phyloP scores from a whole-genome alignment of 2,329 filamentous ascomycete genomes.

The Penicillium janthinellum region DNA sequence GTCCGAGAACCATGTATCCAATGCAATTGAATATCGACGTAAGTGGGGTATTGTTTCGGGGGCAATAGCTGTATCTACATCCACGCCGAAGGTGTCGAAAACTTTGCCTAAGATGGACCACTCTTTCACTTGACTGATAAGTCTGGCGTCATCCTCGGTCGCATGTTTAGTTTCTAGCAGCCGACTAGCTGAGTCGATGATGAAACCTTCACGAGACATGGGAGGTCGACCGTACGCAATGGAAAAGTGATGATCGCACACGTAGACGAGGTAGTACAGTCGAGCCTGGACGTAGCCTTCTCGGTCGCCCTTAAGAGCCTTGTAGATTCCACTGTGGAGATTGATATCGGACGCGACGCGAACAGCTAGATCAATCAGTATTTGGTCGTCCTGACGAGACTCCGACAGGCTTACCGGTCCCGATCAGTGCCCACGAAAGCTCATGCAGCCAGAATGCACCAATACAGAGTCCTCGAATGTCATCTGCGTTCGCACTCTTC shows the following conservation, averaged over 20 bases:
- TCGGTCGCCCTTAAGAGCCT: conserved; percentile 24
- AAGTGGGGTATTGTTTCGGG: conserved; percentile 20
- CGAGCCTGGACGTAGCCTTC: conserved; percentile 28
- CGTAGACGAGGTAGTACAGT: conserved; percentile 40
- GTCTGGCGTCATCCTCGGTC: conserved; percentile 36
- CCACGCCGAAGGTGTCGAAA: conserved; percentile 37
- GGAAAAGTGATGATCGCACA: conserved; percentile 44
- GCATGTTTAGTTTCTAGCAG: conserved; percentile 35
- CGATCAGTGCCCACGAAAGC: conserved; percentile 35
- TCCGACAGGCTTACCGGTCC: conserved; percentile 1
- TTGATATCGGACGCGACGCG: conserved; percentile 27
- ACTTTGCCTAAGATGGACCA: conserved; percentile 37
- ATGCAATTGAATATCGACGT: conserved; percentile 5
- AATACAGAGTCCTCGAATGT: conserved; percentile 51
- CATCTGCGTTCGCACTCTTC: conserved; percentile 47
- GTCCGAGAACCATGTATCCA: conserved; percentile 25
- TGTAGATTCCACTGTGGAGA: conserved; percentile 28
- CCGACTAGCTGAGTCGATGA: conserved; percentile 29
- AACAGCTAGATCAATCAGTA: conserved; percentile 20
- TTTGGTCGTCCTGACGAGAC: not conserved
- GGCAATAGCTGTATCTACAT: conserved; percentile 30
- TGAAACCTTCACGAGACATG: conserved; percentile 37
- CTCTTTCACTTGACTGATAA: conserved; percentile 39
- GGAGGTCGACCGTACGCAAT: conserved; percentile 40
- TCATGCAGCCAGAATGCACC: conserved; percentile 54